Conservation (phyloP, 805 yeast species). For the Candida namnaoensis region DNA sequence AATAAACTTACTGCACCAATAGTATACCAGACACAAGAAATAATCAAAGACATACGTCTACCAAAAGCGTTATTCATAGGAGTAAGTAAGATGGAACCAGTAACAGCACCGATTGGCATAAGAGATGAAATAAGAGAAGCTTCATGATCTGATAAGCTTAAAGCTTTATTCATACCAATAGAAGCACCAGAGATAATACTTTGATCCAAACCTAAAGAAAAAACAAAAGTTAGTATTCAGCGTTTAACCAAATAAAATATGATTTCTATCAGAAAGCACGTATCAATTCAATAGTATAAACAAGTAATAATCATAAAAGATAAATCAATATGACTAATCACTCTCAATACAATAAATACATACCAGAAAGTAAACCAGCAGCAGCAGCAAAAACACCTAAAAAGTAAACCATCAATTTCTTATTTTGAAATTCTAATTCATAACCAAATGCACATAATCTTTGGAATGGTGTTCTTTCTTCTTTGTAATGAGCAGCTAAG, state of each 20-base stretch:
- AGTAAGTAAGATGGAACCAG: constrained; percentile 51
- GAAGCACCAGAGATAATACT: constrained; percentile 59
- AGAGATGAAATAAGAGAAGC: constrained; percentile 46
- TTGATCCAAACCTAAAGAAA: constrained; percentile 46
- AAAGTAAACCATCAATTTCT: constrained; percentile 35
- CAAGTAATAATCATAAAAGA: too few species aligned
- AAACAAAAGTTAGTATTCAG: too few species aligned
- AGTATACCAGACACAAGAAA: constrained; percentile 53
- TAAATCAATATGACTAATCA: too few species aligned
- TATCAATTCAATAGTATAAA: too few species aligned
- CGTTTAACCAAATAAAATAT: too few species aligned
- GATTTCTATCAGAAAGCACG: too few species aligned
- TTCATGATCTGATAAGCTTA: constrained; percentile 31
- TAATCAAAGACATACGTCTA: constrained; percentile 43
- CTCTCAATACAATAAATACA: too few species aligned
- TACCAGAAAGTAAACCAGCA: constrained; percentile 48
- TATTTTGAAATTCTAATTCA: constrained; percentile 33
- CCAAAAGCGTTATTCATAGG: constrained; percentile 50
- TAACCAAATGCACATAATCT: constrained; percentile 27
- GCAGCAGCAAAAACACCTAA: constrained; percentile 51
- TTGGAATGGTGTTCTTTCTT: constrained; percentile 26
- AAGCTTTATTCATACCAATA: constrained; percentile 35
- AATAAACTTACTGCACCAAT: constrained; percentile 41
- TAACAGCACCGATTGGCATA: constrained; percentile 66
- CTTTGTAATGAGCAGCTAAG: constrained; percentile 14